Evolutionary conservation across 352 stramenopile species (phyloP), one percentile per base, ranked within the genome.

Genomic region (Globisporangium paddicum): DNA sequence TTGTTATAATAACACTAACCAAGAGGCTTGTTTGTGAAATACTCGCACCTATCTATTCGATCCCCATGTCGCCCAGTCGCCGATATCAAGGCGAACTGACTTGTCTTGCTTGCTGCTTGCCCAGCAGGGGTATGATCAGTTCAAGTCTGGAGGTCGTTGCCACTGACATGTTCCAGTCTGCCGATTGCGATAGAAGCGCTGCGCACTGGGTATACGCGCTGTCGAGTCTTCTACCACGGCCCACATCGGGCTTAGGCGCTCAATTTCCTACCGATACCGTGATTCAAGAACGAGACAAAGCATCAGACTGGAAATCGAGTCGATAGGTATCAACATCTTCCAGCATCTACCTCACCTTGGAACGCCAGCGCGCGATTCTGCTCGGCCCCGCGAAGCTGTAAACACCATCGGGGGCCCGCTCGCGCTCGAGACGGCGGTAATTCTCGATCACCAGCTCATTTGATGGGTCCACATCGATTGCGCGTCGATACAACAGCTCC

Each of bases 401-500:
- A n/a, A 77, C 32, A 3, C 83, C 72, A 11, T 67, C 62, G 14
- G 81, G 73, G 3, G 70, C 64, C 37, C 79, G 71, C 51, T 90
- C 81, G 6, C 71, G 60, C 30, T 85, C 63, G 2, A 93, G 63
- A 3, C 78, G 71, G 13, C 67, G 44, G 35, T 90, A 91, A 42
- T 91, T 90, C 40, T 79, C 73, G 10, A 89, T 9, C 13, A 89
- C 53, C 1, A 62, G 45, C 23, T 84, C 73, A 48, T 88, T 85
- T 9, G 45, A 53, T 13, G 76, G 63, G 26, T 86, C 74, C 0
- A 77, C 6, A 40, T 84, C 77, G 16, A 91, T 71, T 21, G 81
- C 81, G 32, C 81, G 76, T 1, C 81, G 81, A 49, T 86, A 91
- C 3, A 93, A 59, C 4, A 75, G 57, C 55, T 89, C 81, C 0